Evolutionary conservation across 2,329 filamentous ascomycete genomes (phyloP), one percentile per base, ranked within the genome.

Genomic region (Dendryphion nanum): DNA sequence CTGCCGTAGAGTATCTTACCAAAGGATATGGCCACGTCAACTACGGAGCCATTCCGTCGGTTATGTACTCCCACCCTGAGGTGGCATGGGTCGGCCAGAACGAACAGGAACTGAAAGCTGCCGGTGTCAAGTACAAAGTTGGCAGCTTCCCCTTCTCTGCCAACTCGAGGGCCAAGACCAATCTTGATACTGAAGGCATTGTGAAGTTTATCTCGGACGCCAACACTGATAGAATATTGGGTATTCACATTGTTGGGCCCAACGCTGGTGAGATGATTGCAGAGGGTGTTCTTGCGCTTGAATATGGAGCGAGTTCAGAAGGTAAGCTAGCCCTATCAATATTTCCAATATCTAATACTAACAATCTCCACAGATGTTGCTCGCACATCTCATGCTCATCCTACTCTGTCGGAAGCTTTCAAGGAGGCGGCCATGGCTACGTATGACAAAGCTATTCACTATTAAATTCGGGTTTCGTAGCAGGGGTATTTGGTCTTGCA

Each of bases 391-490:
- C 93, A 98, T 72, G 93, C 93, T 39, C 93, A 98, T 74, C 93
- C 93, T 40, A 96, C 90, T 35, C 78, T 98, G 44, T 83, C 91
- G 17, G 93, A 98, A 76, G 93, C 93, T 30, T 97, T 98, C 81
- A 98, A 98, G 79, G 93, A 98, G 81, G 93, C 93, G 61, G 93
- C 93, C 55, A 97, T 98, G 93, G 87, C 89, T 47, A 96, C 91
- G 35, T 89, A 95, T 75, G 81, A 83, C 61, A 93, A 95, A 77
- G 85, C 93, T 52, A 95, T 98, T 68, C 93, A 98, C 76, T 95
- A 86, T 72, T 98, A 64, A 57, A 53, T 57, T 54, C 51, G 44
- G 35, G 42, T 50, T 54, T 44, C 24, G 53, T 52, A 42, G 44
- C 48, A 47, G 45, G 40, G 42, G 46, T 51, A 48, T 56, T 47